Base-by-base conservation (phyloP, 495 filamentous ascomycete species). In the Neurospora sp. region DNA sequence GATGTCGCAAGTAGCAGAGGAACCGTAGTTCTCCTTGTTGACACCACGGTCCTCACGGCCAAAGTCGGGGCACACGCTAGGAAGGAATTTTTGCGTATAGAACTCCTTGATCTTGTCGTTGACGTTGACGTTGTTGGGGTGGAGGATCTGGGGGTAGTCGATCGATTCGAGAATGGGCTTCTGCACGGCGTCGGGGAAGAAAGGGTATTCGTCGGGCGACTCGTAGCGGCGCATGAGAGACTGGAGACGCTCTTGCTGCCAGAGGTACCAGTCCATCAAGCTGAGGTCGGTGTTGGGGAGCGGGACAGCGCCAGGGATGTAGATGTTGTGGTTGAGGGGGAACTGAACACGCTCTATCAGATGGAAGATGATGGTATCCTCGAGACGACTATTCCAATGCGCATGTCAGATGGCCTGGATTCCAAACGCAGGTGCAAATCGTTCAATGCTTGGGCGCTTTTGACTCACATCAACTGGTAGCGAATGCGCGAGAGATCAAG, bases 361-460 rank as follows among this genome's bases (percentile, higher is more conserved):
- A 84, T 98, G 93, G 84, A 97, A 99, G 78, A 92, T 97, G 79
- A 99, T 98, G 72, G 96, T 98, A 80, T 99, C 96, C 84, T 99
- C 96, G 22, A 98, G 87, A 46, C 96, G 96, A 75, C 94, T 98
- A 79, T 39, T n/a, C 16, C 53, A 35, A 31, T 18, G 3, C 27
- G 3, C 27, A 27, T 35, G 39, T 69, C 35, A 38, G 18, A 42
- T 35, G 53, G 10, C 14, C 5, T 38, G 11, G 31, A 14, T 31
- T 27, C 27, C 18, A 20, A 40, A 12, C 2, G 35, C 37, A 35
- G 48, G 11, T 16, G 38, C 12, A 40, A 14, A 12, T 18, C 18
- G 35, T 22, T 27, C 39, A 38, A 1, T 31, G 12, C 53, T 66
- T 16, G 27, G 35, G 38, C 20, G 37, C 14, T 69, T 39, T 31